These are phyloP conservation scores for Metarhizium humberi DNA, from an alignment of 2,329 filamentous ascomycete species.

Conservation along the genomic window DNA sequence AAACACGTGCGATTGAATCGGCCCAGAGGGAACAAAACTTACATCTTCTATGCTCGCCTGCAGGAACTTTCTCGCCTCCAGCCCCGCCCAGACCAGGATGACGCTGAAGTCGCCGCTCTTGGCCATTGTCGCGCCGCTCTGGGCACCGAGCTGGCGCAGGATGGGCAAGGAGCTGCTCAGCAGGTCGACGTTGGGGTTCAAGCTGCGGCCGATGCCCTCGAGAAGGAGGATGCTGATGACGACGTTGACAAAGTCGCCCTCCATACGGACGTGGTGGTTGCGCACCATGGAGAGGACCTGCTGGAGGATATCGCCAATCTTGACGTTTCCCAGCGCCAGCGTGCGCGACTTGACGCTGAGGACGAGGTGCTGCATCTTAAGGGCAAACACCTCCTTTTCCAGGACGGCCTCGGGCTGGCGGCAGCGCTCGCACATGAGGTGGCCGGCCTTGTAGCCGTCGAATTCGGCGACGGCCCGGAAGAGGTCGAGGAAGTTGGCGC, in stretches of 20 bases:
- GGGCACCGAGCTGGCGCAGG: slow-evolving; percentile 73
- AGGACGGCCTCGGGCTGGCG: slow-evolving; percentile 86
- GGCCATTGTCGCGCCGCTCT: slow-evolving; percentile 61
- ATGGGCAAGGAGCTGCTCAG: slow-evolving; percentile 84
- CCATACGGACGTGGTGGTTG: slow-evolving; percentile 81
- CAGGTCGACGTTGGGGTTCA: slow-evolving; percentile 82
- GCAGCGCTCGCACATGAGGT: slow-evolving; percentile 93
- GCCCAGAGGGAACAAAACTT: slow-evolving; percentile 26
- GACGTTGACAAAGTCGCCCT: slow-evolving; percentile 97
- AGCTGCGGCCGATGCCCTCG: slow-evolving; percentile 81
- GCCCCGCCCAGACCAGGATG: slow-evolving; percentile 82
- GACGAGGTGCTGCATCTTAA: slow-evolving; percentile 96
- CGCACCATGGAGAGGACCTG: slow-evolving; percentile 89
- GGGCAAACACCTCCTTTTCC: slow-evolving; percentile 80
- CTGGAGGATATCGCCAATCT: slow-evolving; percentile 90
- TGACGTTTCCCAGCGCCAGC: slow-evolving; percentile 85
- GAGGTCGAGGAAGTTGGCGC: slow-evolving; percentile 84
- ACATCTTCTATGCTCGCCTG: slow-evolving; percentile 86
- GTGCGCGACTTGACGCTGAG: slow-evolving; percentile 84
- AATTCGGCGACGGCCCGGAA: slow-evolving; percentile 96
- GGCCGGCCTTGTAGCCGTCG: slow-evolving; percentile 88
- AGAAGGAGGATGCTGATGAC: slow-evolving; percentile 89
- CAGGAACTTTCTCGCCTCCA: slow-evolving; percentile 82
- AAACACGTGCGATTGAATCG: neutral
- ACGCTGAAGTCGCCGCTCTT: slow-evolving; percentile 71